Percentiles rank a stretch among this genome's conserved stretches.
Evolutionary conservation across 1,284 basidiomycete species (phyloP).

Genomic region (Kalmanozyma brasiliensis): DNA sequence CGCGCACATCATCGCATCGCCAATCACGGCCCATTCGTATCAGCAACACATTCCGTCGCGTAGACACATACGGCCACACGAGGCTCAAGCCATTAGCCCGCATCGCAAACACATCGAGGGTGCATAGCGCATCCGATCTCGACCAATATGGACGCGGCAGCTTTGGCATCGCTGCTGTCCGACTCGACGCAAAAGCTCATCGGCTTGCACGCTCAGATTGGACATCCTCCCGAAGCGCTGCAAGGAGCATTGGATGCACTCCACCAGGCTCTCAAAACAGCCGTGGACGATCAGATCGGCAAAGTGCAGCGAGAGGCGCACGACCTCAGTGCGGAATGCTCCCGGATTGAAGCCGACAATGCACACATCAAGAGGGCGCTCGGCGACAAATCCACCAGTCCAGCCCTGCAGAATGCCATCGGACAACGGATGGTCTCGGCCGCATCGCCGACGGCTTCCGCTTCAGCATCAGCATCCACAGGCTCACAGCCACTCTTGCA

Average conservation of each 20-base stretch:
- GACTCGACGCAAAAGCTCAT: conserved; percentile 55
- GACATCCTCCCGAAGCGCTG: conserved; percentile 55
- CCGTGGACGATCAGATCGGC: conserved; percentile 60
- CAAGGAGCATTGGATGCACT: conserved; percentile 55
- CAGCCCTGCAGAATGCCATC: conserved; percentile 42
- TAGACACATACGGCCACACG: too few relatives aligned
- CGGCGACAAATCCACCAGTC: conserved; percentile 38
- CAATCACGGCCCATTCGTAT: conserved; percentile 4
- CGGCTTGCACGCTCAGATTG: conserved; percentile 56
- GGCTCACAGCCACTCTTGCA: conserved; percentile 44
- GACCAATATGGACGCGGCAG: conserved; percentile 56
- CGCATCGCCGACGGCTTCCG: conserved; percentile 19
- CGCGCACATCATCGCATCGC: too few relatives aligned
- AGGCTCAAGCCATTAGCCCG: background rate
- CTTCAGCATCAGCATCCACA: background rate
- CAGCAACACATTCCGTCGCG: too few relatives aligned
- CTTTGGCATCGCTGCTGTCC: conserved; percentile 54
- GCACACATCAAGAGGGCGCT: conserved; percentile 23
- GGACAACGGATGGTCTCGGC: conserved; percentile 46
- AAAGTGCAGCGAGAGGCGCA: conserved; percentile 54
- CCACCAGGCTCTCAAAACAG: conserved; percentile 57
- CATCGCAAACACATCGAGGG: conserved; percentile 4
- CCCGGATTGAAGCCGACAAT: conserved; percentile 30
- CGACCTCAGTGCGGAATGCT: conserved; percentile 45
- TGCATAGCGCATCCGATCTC: conserved; percentile 9